Evolutionary conservation across 2,329 filamentous ascomycete genomes (phyloP).

Genomic region (Colletotrichum musicola): DNA sequence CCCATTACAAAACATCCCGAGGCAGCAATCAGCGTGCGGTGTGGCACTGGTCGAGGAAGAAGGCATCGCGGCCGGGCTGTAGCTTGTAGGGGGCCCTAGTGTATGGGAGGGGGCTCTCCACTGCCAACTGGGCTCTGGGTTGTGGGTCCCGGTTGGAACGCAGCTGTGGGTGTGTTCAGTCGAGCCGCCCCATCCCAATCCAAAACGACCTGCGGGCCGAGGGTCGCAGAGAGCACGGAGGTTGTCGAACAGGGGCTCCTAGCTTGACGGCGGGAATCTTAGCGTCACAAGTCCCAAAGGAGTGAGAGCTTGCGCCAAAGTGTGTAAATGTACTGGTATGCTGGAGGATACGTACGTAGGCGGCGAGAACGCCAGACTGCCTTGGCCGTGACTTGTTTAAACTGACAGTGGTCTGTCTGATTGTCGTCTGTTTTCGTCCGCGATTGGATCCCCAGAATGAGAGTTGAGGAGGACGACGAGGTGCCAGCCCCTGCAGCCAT

Average conservation of each 20-base stretch:
- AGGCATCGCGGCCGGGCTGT: background rate
- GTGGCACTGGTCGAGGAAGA: too few relatives aligned
- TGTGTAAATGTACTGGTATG: too few relatives aligned
- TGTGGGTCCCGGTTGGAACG: slow-evolving; percentile 26
- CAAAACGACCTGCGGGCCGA: slow-evolving; percentile 24
- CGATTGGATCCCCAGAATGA: slow-evolving; percentile 16
- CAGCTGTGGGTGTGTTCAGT: slow-evolving; percentile 14
- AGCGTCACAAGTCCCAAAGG: slow-evolving; percentile 3
- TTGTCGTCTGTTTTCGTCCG: background rate
- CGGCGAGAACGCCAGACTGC: too few relatives aligned
- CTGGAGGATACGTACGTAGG: too few relatives aligned
- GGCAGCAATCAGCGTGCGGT: background rate
- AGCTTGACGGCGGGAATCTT: slow-evolving; percentile 18
- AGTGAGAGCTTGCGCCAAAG: too few relatives aligned
- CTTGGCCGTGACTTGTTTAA: too few relatives aligned
- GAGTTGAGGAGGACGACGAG: background rate
- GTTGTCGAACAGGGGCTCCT: slow-evolving; percentile 26
- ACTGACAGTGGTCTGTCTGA: too few relatives aligned
- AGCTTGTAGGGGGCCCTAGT: background rate
- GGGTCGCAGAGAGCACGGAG: slow-evolving; percentile 19
- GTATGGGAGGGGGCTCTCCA: background rate
- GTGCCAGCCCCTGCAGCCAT: slow-evolving; percentile 19
- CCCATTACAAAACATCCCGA: slow-evolving; percentile 2
- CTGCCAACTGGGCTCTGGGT: background rate
- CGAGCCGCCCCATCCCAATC: slow-evolving; percentile 10